These are phyloP conservation scores for Aspergillus niger DNA, from an alignment of 2,329 filamentous ascomycete genomes.

Conservation along the genomic window DNA sequence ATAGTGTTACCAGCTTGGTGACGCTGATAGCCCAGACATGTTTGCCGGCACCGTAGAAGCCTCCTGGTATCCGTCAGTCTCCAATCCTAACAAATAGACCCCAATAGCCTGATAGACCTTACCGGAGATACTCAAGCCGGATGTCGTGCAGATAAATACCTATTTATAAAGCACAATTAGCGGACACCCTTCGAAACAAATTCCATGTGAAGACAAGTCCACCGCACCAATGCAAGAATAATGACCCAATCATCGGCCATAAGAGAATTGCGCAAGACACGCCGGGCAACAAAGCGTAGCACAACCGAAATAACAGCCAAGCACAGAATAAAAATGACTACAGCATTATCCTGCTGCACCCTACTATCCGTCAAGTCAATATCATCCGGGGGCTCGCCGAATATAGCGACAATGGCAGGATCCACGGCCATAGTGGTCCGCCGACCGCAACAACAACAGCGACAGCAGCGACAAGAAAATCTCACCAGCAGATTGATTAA, in stretches of 20 bases:
- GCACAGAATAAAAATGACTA: conserved; percentile 12
- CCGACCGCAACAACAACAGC: background rate
- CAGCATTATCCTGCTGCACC: conserved; percentile 11
- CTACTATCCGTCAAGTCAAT: conserved; percentile 15
- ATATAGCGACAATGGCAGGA: conserved; percentile 15
- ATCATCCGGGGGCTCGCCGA: conserved; percentile 13
- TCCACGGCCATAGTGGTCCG: conserved; percentile 14
- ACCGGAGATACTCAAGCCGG: conserved; percentile 10
- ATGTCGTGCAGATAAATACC: conserved; percentile 12
- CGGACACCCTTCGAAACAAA: background rate
- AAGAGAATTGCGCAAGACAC: conserved; percentile 7
- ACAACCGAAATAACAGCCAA: conserved; percentile 12
- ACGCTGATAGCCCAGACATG: conserved; percentile 18
- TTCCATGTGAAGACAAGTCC: background rate
- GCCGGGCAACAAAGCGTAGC: conserved; percentile 18
- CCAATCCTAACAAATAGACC: too few species aligned
- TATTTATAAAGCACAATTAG: background rate
- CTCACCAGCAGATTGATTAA: background rate
- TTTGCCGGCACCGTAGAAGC: conserved; percentile 10
- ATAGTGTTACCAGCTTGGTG: conserved; percentile 5
- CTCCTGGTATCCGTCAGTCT: conserved; percentile 1
- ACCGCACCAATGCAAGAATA: conserved; percentile 13
- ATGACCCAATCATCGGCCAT: conserved; percentile 21
- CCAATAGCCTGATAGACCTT: background rate
- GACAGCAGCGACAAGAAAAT: background rate